phyloP scores from a whole-genome alignment of 1,284 basidiomycete genomes.

The Papiliotrema flavescens region DNA sequence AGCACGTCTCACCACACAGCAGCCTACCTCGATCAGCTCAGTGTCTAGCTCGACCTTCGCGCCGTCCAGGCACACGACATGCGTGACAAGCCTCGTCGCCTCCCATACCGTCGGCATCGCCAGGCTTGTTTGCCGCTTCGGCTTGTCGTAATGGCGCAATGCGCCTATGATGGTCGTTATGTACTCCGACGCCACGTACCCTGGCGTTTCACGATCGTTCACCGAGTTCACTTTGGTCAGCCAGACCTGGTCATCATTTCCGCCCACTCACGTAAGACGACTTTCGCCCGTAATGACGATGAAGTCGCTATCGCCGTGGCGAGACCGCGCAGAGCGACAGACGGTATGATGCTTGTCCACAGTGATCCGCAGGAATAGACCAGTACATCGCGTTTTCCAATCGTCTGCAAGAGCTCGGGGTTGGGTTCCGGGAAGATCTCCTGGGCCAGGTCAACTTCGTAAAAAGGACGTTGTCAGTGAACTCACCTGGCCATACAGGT shows the following conservation, averaged over 20 bases:
- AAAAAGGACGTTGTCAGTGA: neutral
- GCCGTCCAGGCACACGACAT: slow-evolving; percentile 71
- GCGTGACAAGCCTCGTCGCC: slow-evolving; percentile 58
- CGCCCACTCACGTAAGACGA: slow-evolving; percentile 67
- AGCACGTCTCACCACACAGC: neutral
- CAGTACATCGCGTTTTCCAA: slow-evolving; percentile 65
- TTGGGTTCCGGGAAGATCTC: slow-evolving; percentile 88
- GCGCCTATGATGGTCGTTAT: slow-evolving; percentile 71
- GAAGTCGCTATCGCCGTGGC: slow-evolving; percentile 76
- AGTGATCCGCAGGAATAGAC: slow-evolving; percentile 90
- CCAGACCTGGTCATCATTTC: neutral
- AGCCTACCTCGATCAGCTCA: slow-evolving; percentile 59
- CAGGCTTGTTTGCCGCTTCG: slow-evolving; percentile 17
- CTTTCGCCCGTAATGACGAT: slow-evolving; percentile 67
- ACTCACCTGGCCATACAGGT: slow-evolving; percentile 70
- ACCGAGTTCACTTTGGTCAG: slow-evolving; percentile 67
- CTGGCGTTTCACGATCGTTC: slow-evolving; percentile 87
- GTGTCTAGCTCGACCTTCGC: slow-evolving; percentile 63
- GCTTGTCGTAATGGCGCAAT: slow-evolving; percentile 58
- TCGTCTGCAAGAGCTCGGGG: slow-evolving; percentile 66
- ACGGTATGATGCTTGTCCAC: slow-evolving; percentile 93
- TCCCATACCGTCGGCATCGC: slow-evolving; percentile 18
- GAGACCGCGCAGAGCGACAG: slow-evolving; percentile 78
- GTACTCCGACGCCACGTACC: slow-evolving; percentile 80
- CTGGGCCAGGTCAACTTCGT: slow-evolving; percentile 21